A percentile compares a stretch with the other conserved stretches of the same genome.
Conservation (phyloP, 2,329 filamentous ascomycete species). For the Aureobasidium lini region DNA sequence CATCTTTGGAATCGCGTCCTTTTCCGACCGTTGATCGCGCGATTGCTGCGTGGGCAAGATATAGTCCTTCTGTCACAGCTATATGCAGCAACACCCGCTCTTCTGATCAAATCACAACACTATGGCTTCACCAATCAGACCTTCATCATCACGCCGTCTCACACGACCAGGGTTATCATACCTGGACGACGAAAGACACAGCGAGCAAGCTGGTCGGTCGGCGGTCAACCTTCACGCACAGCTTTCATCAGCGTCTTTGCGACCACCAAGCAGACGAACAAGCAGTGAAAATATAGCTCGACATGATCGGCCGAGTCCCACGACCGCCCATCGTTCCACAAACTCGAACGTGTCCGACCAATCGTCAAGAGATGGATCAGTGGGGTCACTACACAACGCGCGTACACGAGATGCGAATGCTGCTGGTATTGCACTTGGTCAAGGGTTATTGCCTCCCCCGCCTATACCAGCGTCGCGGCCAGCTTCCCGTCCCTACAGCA, state of each 20-base stretch:
- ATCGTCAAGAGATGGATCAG: constrained; percentile 13
- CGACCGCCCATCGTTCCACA: constrained; percentile 3
- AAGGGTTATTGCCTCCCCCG: constrained; percentile 12
- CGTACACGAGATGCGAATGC: constrained; percentile 19
- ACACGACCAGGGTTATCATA: not conserved
- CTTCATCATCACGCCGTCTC: constrained; percentile 1
- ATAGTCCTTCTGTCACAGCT: not conserved
- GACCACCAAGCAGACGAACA: constrained; percentile 18
- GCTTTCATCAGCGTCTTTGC: constrained; percentile 28
- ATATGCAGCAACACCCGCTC: not conserved
- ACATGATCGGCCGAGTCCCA: not conserved
- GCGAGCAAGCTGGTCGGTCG: constrained; percentile 28
- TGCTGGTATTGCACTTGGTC: constrained; percentile 14
- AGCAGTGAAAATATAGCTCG: constrained; percentile 2
- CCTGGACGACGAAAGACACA: not conserved
- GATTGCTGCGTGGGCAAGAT: not conserved
- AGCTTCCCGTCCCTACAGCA: constrained; percentile 16
- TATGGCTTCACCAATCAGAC: not conserved
- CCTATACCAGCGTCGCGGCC: constrained; percentile 13
- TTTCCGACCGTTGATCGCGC: not conserved
- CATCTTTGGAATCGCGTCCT: not conserved
- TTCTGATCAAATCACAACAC: not conserved
- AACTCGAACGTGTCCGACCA: not conserved
- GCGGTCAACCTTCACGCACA: constrained; percentile 26
- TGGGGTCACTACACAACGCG: constrained; percentile 8